Evolutionary conservation across 2,329 filamentous ascomycete species (phyloP).

Genomic region (Fusarium phyllophilum): DNA sequence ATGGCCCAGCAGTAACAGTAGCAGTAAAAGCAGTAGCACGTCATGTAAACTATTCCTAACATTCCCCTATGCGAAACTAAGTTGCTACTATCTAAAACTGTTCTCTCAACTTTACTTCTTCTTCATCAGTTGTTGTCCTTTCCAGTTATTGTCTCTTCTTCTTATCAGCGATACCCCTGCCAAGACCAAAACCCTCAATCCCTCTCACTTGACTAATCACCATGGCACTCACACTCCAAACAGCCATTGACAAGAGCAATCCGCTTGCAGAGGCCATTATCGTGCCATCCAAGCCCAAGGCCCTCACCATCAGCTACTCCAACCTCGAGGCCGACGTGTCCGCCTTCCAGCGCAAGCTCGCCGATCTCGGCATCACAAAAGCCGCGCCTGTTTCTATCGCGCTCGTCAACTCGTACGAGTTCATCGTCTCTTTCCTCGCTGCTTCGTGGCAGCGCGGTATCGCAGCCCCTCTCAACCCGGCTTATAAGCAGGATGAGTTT

Average conservation of each 20-base stretch:
- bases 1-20: background rate
- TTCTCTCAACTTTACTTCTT: background rate
- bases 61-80: constrained; percentile 14
- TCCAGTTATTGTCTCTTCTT: background rate
- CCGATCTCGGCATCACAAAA: constrained; percentile 75
- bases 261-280: constrained; percentile 71
- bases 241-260: constrained; percentile 58
- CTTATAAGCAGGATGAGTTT: constrained; percentile 90
- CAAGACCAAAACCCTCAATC: background rate
- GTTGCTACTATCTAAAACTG: background rate
- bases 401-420: constrained; percentile 85
- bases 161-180: constrained; percentile 11
- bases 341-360: constrained; percentile 81
- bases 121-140: background rate
- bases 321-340: constrained; percentile 73
- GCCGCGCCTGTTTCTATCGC: constrained; percentile 83
- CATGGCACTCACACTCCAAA: constrained; percentile 60
- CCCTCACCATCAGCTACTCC: constrained; percentile 75
- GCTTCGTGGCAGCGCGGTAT: constrained; percentile 85
- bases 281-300: constrained; percentile 70
- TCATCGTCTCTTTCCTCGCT: constrained; percentile 88
- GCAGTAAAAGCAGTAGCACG: constrained; percentile 42
- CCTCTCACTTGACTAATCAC: background rate
- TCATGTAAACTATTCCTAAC: constrained; percentile 28
- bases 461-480: constrained; percentile 86